Percentiles rank a stretch among this genome's conserved stretches.
phyloP scores from a whole-genome alignment of 2,329 filamentous ascomycete genomes.

The Blastomyces silverae region DNA sequence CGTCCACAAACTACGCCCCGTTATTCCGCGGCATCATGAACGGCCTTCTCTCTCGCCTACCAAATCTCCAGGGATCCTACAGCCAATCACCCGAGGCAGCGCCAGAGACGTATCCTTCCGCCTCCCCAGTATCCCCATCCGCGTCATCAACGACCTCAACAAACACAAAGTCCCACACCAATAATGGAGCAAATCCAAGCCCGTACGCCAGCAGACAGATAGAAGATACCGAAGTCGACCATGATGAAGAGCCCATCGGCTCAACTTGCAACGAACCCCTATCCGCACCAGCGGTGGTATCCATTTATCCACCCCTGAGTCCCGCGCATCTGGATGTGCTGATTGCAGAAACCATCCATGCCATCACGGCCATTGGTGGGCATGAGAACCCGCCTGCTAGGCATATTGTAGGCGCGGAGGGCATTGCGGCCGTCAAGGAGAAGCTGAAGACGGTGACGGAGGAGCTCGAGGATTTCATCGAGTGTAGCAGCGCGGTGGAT shows the following conservation, averaged over 20 bases:
- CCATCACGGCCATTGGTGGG: constrained; percentile 82
- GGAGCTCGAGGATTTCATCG: constrained; percentile 92
- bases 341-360: constrained; percentile 83
- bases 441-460: constrained; percentile 95
- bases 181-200: not conserved
- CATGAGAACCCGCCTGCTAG: constrained; percentile 92
- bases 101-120: constrained; percentile 13
- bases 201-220: not conserved
- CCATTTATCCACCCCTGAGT: constrained; percentile 68
- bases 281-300: constrained; percentile 47
- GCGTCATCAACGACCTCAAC: constrained; percentile 12
- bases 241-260: constrained; percentile 5
- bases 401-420: constrained; percentile 89
- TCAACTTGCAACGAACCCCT: constrained; percentile 26
- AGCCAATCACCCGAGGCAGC: constrained; percentile 23
- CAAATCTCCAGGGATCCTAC: constrained; percentile 49
- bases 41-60: constrained; percentile 69
- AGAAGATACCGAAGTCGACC: constrained; percentile 8
- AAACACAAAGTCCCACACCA: not conserved
- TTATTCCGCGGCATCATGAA: constrained; percentile 76
- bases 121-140: constrained; percentile 16
- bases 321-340: constrained; percentile 62
- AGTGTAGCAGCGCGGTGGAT: constrained; percentile 79
- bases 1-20: constrained; percentile 65
- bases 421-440: constrained; percentile 80